Evolutionary conservation across 2,329 filamentous ascomycete species (phyloP).

Genomic region (Aspergillus pseudoterreus): DNA sequence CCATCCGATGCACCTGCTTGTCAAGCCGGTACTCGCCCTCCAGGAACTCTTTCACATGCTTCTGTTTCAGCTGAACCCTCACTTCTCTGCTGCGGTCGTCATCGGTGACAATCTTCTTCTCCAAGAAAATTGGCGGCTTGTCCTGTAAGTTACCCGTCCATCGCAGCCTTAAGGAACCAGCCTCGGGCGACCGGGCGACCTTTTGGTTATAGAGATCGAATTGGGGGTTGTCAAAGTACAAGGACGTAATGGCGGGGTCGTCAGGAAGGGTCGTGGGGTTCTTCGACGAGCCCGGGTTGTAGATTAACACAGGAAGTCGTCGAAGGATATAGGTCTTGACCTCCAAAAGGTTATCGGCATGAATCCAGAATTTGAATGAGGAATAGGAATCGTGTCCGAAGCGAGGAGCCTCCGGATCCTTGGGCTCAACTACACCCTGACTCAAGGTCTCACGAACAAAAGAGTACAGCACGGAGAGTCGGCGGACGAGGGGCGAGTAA

Average conservation of each 20-base stretch:
- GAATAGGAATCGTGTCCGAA: conserved; percentile 66
- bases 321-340: conserved; percentile 95
- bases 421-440: conserved; percentile 49
- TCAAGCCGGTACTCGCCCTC: conserved; percentile 87
- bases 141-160: conserved; percentile 86
- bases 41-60: conserved; percentile 85
- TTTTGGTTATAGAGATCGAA: conserved; percentile 87
- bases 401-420: conserved; percentile 44
- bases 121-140: conserved; percentile 75
- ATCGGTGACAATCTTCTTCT: conserved; percentile 81
- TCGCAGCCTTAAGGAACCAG: conserved; percentile 77
- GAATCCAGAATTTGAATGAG: conserved; percentile 95
- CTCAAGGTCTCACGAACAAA: conserved; percentile 77
- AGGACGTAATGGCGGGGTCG: conserved; percentile 87
- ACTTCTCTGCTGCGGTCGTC: conserved; percentile 75
- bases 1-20: conserved; percentile 81
- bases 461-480: conserved; percentile 89
- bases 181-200: conserved; percentile 69
- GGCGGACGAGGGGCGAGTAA: conserved; percentile 84
- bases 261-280: conserved; percentile 70
- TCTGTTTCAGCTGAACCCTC: conserved; percentile 84
- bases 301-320: conserved; percentile 84
- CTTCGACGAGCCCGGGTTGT: conserved; percentile 81
- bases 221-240: conserved; percentile 88
- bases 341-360: conserved; percentile 90